Conservation (phyloP, 352 stramenopile genomes). For the Pythium insidiosum region DNA sequence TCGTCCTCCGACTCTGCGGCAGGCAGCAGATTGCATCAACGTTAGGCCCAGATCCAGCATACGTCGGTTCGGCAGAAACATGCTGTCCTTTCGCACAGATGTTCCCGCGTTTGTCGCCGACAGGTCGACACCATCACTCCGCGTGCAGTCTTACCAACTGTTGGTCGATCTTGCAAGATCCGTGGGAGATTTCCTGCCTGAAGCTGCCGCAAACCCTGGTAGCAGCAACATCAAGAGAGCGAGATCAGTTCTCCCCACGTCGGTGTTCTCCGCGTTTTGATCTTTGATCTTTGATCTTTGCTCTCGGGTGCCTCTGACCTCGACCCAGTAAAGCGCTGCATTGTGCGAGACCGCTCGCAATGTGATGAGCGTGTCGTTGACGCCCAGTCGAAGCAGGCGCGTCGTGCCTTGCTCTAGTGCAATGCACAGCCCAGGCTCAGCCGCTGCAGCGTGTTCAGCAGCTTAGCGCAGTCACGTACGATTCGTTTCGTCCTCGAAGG, state of each 20-base stretch:
- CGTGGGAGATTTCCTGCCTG: slow-evolving; percentile 32
- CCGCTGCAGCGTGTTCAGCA: slow-evolving; percentile 22
- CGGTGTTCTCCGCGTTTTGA: background rate
- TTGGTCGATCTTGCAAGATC: slow-evolving; percentile 32
- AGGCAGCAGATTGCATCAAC: too few species aligned
- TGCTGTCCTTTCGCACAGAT: background rate
- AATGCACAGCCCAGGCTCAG: background rate
- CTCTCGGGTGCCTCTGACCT: slow-evolving; percentile 24
- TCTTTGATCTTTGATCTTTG: background rate
- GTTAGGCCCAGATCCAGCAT: background rate
- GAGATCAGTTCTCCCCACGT: too few species aligned
- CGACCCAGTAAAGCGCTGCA: slow-evolving; percentile 60
- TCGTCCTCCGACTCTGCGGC: slow-evolving; percentile 59
- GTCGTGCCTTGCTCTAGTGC: slow-evolving; percentile 21
- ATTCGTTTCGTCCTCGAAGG: slow-evolving; percentile 15
- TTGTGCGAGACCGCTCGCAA: slow-evolving; percentile 59
- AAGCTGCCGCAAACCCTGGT: slow-evolving; percentile 48
- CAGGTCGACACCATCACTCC: background rate
- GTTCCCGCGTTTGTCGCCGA: background rate
- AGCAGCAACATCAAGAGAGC: too few species aligned
- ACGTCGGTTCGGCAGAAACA: too few species aligned
- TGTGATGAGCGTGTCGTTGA: slow-evolving; percentile 60
- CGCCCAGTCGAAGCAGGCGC: slow-evolving; percentile 40
- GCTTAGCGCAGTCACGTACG: slow-evolving; percentile 1
- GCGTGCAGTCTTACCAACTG: slow-evolving; percentile 26